Evolutionary conservation across 176 grass and related monocot species (phyloP).

Genomic region (Typha latifolia): DNA sequence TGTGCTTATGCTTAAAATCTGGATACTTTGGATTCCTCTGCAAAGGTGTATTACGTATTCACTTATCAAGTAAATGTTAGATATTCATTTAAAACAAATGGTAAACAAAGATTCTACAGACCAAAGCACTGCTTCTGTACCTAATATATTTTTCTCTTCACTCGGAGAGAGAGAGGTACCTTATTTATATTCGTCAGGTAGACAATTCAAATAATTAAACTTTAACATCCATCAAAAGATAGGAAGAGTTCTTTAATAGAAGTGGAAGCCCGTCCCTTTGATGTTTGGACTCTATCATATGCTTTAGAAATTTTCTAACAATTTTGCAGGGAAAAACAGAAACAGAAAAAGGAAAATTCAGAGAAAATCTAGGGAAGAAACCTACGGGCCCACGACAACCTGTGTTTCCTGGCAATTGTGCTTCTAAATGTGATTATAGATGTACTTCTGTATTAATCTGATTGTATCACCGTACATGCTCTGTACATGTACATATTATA

Average conservation of each 20-base stretch:
- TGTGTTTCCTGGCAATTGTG: not conserved
- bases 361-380: not conserved
- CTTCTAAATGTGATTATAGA: not conserved
- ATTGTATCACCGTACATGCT: not conserved
- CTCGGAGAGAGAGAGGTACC: too few species aligned
- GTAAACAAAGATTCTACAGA: not conserved
- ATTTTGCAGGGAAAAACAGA: not conserved
- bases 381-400: not conserved
- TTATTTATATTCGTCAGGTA: too few species aligned
- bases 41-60: conserved; percentile 8
- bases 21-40: conserved; percentile 64
- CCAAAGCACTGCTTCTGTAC: not conserved
- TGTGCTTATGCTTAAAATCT: conserved; percentile 71
- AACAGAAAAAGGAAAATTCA: not conserved
- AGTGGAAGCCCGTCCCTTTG: not conserved
- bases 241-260: not conserved
- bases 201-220: too few species aligned
- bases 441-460: not conserved
- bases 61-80: not conserved
- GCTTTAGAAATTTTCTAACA: not conserved
- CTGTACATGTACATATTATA: not conserved
- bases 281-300: not conserved
- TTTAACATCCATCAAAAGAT: too few species aligned
- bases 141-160: too few species aligned
- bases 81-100: not conserved